These are phyloP conservation scores for Pythium vanterpoolii DNA, from an alignment of 352 stramenopile species.

Conservation along the genomic window DNA sequence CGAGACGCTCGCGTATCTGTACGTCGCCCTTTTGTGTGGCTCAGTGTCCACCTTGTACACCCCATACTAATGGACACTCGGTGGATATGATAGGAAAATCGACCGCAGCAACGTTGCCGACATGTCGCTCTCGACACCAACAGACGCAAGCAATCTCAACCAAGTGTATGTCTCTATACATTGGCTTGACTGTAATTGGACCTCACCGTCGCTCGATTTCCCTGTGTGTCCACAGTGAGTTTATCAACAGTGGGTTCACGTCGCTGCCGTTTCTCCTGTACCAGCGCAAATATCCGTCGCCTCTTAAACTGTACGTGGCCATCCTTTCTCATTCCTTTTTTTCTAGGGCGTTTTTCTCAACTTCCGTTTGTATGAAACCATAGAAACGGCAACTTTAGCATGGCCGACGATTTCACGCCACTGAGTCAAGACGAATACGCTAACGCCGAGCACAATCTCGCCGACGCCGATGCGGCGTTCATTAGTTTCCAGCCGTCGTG, in stretches of 20 bases:
- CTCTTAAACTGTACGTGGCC: conserved; percentile 24
- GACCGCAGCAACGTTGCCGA: conserved; percentile 21
- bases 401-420: neutral
- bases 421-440: conserved; percentile 7
- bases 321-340: neutral
- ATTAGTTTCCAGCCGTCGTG: neutral
- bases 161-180: conserved; percentile 21
- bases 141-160: neutral
- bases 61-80: neutral
- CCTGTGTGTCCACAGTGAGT: conserved; percentile 14
- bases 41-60: neutral
- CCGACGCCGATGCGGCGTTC: neutral
- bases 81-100: conserved; percentile 13
- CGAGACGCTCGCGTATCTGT: conserved; percentile 24
- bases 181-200: no score
- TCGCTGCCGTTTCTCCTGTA: conserved; percentile 32
- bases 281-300: conserved; percentile 19
- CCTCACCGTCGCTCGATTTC: no score
- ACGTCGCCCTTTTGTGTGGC: conserved; percentile 2
- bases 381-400: neutral
- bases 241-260: conserved; percentile 21
- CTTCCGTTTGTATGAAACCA: no score
- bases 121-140: neutral
- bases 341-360: neutral
- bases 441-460: conserved; percentile 4